A percentile compares a stretch with the other conserved stretches of the same genome.
phyloP scores from a whole-genome alignment of 371 early-diverging fungal species.

The Apophysomyces elegans region DNA sequence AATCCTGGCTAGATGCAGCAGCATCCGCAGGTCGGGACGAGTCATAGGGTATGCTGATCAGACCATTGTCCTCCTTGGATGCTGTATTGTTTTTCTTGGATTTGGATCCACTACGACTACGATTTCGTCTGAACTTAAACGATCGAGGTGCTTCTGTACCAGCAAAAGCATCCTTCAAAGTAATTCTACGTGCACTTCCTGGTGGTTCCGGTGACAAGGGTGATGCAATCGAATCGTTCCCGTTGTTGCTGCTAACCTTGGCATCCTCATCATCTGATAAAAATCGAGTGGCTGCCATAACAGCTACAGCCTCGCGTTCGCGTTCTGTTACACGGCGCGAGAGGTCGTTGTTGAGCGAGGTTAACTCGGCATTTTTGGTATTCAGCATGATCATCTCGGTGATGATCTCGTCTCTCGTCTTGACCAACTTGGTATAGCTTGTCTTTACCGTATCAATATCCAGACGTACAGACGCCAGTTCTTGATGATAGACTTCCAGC shows the following conservation, averaged over 20 bases:
- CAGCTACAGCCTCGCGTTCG: slow-evolving; percentile 40
- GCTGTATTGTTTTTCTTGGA: slow-evolving; percentile 17
- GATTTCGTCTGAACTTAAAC: slow-evolving; percentile 50
- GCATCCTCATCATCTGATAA: slow-evolving; percentile 13
- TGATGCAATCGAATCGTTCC: not conserved
- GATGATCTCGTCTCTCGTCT: slow-evolving; percentile 41
- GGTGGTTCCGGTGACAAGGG: slow-evolving; percentile 8
- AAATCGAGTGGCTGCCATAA: slow-evolving; percentile 40
- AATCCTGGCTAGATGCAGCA: not conserved
- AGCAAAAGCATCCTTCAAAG: slow-evolving; percentile 48
- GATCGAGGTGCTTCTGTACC: slow-evolving; percentile 46
- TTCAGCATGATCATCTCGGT: slow-evolving; percentile 59
- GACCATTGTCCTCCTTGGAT: slow-evolving; percentile 20
- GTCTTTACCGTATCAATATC: slow-evolving; percentile 29
- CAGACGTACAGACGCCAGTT: slow-evolving; percentile 35
- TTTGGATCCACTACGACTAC: slow-evolving; percentile 25
- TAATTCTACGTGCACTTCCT: slow-evolving; percentile 29
- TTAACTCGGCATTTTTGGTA: slow-evolving; percentile 57
- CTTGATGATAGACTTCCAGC: slow-evolving; percentile 39
- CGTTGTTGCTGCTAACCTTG: not conserved
- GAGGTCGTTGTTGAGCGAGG: slow-evolving; percentile 58
- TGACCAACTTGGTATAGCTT: slow-evolving; percentile 25
- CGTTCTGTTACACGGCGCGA: slow-evolving; percentile 50
- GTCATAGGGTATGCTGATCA: slow-evolving; percentile 39
- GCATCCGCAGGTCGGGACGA: slow-evolving; percentile 13